A percentile compares a stretch with the other conserved stretches of the same genome.
phyloP scores from a whole-genome alignment of 371 early-diverging fungal genomes.

The Mucor velutinosus region DNA sequence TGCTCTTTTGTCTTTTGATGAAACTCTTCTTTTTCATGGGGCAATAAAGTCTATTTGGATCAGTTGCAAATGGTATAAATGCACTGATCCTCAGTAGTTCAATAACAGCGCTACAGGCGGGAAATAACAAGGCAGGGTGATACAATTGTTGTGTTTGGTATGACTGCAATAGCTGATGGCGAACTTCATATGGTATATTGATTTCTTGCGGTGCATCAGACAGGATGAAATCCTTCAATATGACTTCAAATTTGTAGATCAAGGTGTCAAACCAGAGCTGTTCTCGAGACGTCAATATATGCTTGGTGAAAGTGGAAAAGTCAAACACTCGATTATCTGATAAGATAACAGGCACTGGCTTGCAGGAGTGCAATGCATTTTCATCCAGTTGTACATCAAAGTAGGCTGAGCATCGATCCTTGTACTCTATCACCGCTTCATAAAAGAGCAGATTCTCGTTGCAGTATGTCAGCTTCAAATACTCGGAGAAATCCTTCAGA shows the following conservation, averaged over 20 bases:
- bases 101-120: conserved; percentile 36
- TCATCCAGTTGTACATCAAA: neutral
- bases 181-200: conserved; percentile 43
- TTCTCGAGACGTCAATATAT: conserved; percentile 23
- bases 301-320: conserved; percentile 9
- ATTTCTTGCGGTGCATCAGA: conserved; percentile 44
- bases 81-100: conserved; percentile 44
- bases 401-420: conserved; percentile 13
- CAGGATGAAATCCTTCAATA: conserved; percentile 30
- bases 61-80: conserved; percentile 44
- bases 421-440: conserved; percentile 35
- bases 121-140: conserved; percentile 37
- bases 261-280: conserved; percentile 27
- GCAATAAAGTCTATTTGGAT: conserved; percentile 21
- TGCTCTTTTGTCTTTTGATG: neutral
- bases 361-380: neutral
- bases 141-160: conserved; percentile 28
- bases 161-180: conserved; percentile 30
- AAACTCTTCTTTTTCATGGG: conserved; percentile 1
- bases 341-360: neutral
- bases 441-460: conserved; percentile 42
- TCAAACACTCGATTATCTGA: conserved; percentile 15
- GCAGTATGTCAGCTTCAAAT: conserved; percentile 39
- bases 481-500: conserved; percentile 37
- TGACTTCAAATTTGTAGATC: conserved; percentile 32